phyloP scores from a whole-genome alignment of 305 asterid genomes.

The Fraxinus albicans region DNA sequence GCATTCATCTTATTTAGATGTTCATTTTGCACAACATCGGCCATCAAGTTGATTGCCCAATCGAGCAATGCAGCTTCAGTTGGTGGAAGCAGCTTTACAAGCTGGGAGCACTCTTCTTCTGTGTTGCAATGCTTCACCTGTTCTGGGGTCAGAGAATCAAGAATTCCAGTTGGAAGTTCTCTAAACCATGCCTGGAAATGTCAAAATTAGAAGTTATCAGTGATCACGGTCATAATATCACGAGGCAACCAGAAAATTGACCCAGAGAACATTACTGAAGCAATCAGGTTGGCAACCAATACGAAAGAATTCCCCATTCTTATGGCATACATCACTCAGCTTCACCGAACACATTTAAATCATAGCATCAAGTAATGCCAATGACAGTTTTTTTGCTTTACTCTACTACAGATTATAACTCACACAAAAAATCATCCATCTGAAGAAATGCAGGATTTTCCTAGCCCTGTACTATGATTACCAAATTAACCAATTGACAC shows the following conservation, averaged over 20 bases:
- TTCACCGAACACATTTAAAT: not conserved
- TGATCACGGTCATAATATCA: not conserved
- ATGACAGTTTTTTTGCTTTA: not conserved
- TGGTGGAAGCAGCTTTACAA: conserved; percentile 57
- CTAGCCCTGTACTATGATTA: not conserved
- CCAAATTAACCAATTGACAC: not conserved
- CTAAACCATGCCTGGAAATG: conserved; percentile 80
- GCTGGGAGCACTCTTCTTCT: conserved; percentile 65
- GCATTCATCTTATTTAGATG: conserved; percentile 77
- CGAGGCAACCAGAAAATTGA: not conserved
- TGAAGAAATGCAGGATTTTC: not conserved
- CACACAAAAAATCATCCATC: not conserved
- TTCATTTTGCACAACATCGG: conserved; percentile 62
- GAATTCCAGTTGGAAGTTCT: conserved; percentile 84
- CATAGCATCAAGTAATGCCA: not conserved
- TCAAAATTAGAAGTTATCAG: not conserved
- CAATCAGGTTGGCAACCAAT: not conserved
- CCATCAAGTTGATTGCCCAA: conserved; percentile 84
- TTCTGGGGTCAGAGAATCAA: conserved; percentile 66
- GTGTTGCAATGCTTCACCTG: conserved; percentile 85
- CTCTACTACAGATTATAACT: not conserved
- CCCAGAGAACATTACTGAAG: not conserved
- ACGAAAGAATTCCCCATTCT: not conserved
- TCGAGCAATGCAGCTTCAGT: conserved; percentile 71
- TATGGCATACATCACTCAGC: not conserved